Base-by-base conservation (phyloP, 441 rosid species). In the Hura crepitans region DNA sequence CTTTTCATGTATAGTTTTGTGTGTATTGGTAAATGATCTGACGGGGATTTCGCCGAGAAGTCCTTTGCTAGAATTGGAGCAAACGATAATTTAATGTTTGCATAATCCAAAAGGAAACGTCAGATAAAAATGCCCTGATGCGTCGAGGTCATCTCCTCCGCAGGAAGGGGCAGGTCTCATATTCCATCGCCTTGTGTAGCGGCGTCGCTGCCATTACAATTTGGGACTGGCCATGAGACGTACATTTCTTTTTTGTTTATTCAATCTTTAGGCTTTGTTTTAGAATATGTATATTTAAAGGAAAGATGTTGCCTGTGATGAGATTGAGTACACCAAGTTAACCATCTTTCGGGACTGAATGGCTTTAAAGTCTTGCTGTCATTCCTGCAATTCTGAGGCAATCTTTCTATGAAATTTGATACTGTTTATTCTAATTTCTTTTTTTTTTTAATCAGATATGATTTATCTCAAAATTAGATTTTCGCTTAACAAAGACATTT, bases 181-280 rank as follows among this genome's bases (percentile, higher is more conserved):
- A 83, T 83, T 83, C 87, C 85, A 80, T 80, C 69, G 82, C 87
- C 89, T 81, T 83, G 83, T 73, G 78, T 71, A 83, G 85, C 87
- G 63, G 85, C 85, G 77, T 85, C 57, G 87, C 78, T 68, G 87
- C 85, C 69, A 67, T 85, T 75, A 83, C 83, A 75, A 54, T 71
- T 60, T 81, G 82, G 85, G 89, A 83, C 74, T 75, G 81, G 84
- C 85, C 85, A 83, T 85, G 85, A 81, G 89, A 73, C 82, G 61
- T 23, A 81, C 84, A 82, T 72, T 45, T 8, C n/a, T 46, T 20
- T 20, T 6, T 30, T 35, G 35, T 11, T 3, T 12, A 11, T 27
- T 0, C 2, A 1, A 6, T 7, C 22, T 6, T 20, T 20, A 20
- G 23, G 1, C 0, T 1, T 20, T 8, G 6, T 8, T 20, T n/a